These are phyloP conservation scores for Extremus antarcticus DNA, from an alignment of 495 filamentous ascomycete genomes.

Conservation along the genomic window DNA sequence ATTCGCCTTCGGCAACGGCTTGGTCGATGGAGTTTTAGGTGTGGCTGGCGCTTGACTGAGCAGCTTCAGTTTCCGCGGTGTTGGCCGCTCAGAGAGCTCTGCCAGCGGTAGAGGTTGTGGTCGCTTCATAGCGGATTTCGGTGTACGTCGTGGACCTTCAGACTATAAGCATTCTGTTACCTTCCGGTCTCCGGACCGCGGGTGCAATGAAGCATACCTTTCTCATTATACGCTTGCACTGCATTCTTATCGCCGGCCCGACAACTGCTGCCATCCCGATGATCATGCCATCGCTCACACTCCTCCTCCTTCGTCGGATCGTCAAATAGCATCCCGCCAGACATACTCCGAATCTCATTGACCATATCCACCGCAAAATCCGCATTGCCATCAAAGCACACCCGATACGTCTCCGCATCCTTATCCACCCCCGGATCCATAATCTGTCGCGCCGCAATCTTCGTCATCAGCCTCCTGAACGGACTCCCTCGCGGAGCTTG, in stretches of 20 bases:
- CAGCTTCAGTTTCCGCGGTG: constrained; percentile 13
- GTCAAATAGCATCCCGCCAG: constrained; percentile 36
- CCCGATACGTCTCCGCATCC: constrained; percentile 33
- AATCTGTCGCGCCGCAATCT: constrained; percentile 40
- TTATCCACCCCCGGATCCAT: constrained; percentile 39
- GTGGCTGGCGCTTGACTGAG: background rate
- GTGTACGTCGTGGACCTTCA: constrained; percentile 5
- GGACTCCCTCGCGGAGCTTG: constrained; percentile 29
- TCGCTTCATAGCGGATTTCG: background rate
- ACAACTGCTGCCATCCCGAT: constrained; percentile 30
- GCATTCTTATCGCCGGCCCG: constrained; percentile 24
- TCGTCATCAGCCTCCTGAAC: constrained; percentile 36
- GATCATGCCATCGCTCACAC: constrained; percentile 37
- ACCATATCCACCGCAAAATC: constrained; percentile 40
- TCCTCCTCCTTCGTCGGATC: constrained; percentile 37
- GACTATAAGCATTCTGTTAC: constrained; percentile 6
- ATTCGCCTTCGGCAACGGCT: background rate
- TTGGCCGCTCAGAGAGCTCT: constrained; percentile 14
- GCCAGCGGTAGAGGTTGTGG: background rate
- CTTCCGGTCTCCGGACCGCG: background rate
- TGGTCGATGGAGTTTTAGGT: background rate
- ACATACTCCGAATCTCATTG: constrained; percentile 36
- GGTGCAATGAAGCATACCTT: background rate
- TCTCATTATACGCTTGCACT: background rate
- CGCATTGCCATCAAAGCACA: constrained; percentile 35